Base-by-base conservation (phyloP, 2,329 filamentous ascomycete species). In the Scedosporium apiospermum region DNA sequence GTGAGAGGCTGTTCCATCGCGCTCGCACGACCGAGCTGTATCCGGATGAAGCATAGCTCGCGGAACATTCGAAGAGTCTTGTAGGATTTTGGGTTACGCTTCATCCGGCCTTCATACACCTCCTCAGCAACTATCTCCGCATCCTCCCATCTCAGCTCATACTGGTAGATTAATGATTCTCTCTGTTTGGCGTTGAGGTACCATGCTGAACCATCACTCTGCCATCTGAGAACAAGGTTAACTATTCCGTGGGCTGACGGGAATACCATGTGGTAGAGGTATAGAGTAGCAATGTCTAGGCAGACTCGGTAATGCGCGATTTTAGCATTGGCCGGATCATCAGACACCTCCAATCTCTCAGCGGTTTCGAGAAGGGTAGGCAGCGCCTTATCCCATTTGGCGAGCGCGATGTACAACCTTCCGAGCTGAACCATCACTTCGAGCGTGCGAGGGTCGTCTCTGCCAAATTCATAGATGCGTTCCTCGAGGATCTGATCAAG, bases 1-100 rank as follows among this genome's bases (percentile, higher is more conserved):
- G 26, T 51, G 30, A 64, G 61, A n/a, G 10, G 18, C 6, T 6
- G 7, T 42, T 57, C 60, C 41, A 62, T 60, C 26, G 42, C 18
- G 3, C 58, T 10, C 3, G 49, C 53, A 30, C 26, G 41, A 5
- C 53, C 61, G 14, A 61, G 61, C 18, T 58, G 18, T 6, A 44
- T 53, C 21, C 46, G 42, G 23, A 63, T 60, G 21, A 49, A 42
- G 12, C 44, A 60, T 3, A 64, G 53, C 12, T 64, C 58, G 16
- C 61, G 57, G 10, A 44, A 18, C 30, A 42, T 49, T 21, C 49
- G 60, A 46, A 57, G 21, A 6, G 57, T 60, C 30, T 14, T 6
- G 18, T 16, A 16, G 10, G 49, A 26, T 10, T n/a, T 38, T 30
- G 10, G 18, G 7, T 23, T 21, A 18, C 16, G 14, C 5, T 12